Conservation (phyloP, 768 basidiomycete genomes). For the Asterophora lycoperdoides region DNA sequence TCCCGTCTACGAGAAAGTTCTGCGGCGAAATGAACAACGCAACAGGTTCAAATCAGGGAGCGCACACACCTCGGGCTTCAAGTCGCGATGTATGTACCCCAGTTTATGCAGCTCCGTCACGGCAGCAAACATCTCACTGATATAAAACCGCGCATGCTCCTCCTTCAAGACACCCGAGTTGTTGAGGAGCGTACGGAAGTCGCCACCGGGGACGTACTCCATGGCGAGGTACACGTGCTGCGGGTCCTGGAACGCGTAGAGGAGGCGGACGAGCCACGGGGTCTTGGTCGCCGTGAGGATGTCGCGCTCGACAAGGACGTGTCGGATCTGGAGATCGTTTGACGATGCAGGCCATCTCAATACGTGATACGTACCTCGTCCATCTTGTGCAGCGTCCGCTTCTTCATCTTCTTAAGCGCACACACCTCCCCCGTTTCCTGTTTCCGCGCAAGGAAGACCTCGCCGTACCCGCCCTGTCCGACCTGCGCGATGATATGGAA, state of each 20-base stretch:
- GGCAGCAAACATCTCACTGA: slow-evolving; percentile 94
- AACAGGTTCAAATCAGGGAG: not conserved
- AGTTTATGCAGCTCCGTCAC: slow-evolving; percentile 95
- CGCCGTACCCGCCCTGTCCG: slow-evolving; percentile 98
- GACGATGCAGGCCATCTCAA: not conserved
- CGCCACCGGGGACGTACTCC: slow-evolving; percentile 99
- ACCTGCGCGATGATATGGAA: slow-evolving; percentile 99
- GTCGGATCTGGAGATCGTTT: slow-evolving; percentile 64
- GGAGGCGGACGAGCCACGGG: slow-evolving; percentile 90
- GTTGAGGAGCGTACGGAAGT: slow-evolving; percentile 95
- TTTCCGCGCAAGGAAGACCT: slow-evolving; percentile 93
- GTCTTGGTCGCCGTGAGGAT: slow-evolving; percentile 97
- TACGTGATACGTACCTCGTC: slow-evolving; percentile 67
- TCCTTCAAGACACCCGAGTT: slow-evolving; percentile 98
- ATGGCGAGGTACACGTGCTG: slow-evolving; percentile 93
- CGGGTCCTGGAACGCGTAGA: slow-evolving; percentile 96
- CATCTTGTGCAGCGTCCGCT: slow-evolving; percentile 95
- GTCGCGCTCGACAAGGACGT: slow-evolving; percentile 96
- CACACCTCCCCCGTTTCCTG: slow-evolving; percentile 95
- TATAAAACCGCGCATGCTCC: slow-evolving; percentile 95
- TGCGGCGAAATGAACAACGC: slow-evolving; percentile 23
- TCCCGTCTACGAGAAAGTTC: slow-evolving; percentile 96
- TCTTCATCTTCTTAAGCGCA: slow-evolving; percentile 96
- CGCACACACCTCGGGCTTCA: slow-evolving; percentile 85
- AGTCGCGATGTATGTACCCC: slow-evolving; percentile 96